Conservation (phyloP, 1,284 basidiomycete species). For the Amylostereum areolatum region DNA sequence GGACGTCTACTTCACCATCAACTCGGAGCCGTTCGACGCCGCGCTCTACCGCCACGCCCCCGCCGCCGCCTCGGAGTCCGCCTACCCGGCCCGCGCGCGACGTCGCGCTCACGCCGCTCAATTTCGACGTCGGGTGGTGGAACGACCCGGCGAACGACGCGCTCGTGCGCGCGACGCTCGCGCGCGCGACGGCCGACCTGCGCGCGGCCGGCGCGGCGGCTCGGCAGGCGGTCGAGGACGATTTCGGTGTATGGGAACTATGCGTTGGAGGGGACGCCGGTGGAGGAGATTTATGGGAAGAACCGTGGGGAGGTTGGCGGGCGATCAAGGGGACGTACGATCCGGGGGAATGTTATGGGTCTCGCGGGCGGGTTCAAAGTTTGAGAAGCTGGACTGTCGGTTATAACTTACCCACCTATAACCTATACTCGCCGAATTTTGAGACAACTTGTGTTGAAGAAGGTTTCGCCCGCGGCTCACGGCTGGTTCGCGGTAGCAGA, state of each 20-base stretch:
- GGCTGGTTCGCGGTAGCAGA: no score
- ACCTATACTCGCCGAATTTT: no score
- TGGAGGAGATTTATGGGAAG: conserved; percentile 33
- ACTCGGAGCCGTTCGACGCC: conserved; percentile 33
- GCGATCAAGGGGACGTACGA: conserved; percentile 33
- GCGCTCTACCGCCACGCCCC: conserved; percentile 40
- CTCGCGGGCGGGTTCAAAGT: conserved; percentile 38
- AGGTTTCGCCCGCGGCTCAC: no score
- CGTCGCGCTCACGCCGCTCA: conserved; percentile 28
- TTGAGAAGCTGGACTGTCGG: background rate
- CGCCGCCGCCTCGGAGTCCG: conserved; percentile 21
- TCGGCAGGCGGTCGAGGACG: conserved; percentile 27
- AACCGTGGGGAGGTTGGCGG: conserved; percentile 30
- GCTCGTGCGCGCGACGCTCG: conserved; percentile 28
- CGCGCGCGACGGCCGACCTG: conserved; percentile 24
- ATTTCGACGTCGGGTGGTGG: conserved; percentile 35
- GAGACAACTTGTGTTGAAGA: no score
- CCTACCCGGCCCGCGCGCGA: conserved; percentile 35
- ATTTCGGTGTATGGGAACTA: conserved; percentile 41
- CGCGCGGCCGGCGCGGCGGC: conserved; percentile 23
- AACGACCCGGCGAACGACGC: conserved; percentile 20
- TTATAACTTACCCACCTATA: no score
- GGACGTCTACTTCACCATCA: conserved; percentile 5
- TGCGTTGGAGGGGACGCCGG: conserved; percentile 34
- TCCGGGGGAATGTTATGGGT: conserved; percentile 39